phyloP scores from a whole-genome alignment of 1,284 basidiomycete genomes.

The Porodaedalea pini region DNA sequence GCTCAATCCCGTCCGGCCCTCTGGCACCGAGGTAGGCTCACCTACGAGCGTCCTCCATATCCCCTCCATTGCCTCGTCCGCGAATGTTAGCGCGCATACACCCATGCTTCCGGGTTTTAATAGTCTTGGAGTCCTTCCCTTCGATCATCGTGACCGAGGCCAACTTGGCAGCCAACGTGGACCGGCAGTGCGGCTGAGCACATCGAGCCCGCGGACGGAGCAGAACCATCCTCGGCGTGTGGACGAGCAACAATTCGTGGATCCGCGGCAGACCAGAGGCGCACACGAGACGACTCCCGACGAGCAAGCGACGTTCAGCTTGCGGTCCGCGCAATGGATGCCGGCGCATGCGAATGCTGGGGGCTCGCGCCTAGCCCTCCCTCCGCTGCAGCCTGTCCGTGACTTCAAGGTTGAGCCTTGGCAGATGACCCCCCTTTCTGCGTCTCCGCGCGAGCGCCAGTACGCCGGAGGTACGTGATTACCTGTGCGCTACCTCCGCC shows the following conservation, averaged over 20 bases:
- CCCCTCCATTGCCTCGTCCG: background rate
- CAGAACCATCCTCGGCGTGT: too few species aligned
- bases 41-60: background rate
- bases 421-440: background rate
- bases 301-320: background rate
- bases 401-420: background rate
- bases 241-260: background rate
- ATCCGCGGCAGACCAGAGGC: background rate
- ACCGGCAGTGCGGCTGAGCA: too few species aligned
- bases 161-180: background rate
- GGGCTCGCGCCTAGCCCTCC: background rate
- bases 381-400: background rate
- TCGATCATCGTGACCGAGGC: background rate
- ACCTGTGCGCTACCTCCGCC: background rate
- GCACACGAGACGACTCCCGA: background rate
- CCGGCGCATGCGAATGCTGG: background rate
- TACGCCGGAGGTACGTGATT: background rate
- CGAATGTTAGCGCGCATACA: background rate
- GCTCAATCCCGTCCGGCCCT: constrained; percentile 10
- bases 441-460: background rate
- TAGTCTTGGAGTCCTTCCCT: background rate
- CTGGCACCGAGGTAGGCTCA: background rate
- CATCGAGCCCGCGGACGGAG: too few species aligned
- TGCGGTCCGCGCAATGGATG: background rate
- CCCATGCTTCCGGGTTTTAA: background rate